Evolutionary conservation across 2,329 filamentous ascomycete genomes (phyloP).

Genomic region (Calycina herbarum): DNA sequence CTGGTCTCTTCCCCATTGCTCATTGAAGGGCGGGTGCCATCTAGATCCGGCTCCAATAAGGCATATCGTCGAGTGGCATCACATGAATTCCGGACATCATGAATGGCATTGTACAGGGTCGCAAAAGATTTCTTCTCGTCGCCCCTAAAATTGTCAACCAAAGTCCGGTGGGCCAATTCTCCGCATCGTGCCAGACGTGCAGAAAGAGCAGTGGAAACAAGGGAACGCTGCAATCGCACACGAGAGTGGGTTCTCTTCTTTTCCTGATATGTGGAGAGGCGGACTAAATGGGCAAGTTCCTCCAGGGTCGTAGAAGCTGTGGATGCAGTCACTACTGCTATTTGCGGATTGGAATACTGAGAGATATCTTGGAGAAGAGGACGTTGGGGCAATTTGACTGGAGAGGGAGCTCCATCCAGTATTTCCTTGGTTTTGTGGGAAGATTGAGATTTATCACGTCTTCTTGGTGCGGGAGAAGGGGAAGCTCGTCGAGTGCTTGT

Average conservation of each 20-base stretch:
- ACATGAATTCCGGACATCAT: slow-evolving; percentile 77
- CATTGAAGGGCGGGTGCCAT: slow-evolving; percentile 44
- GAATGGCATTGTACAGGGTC: slow-evolving; percentile 72
- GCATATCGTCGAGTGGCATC: slow-evolving; percentile 71
- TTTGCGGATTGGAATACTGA: slow-evolving; percentile 62
- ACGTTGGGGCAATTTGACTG: slow-evolving; percentile 32
- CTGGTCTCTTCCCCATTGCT: slow-evolving; percentile 42
- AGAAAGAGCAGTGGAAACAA: slow-evolving; percentile 74
- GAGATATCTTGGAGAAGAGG: slow-evolving; percentile 66
- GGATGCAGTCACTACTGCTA: slow-evolving; percentile 52
- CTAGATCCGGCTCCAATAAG: slow-evolving; percentile 70
- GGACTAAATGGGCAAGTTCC: slow-evolving; percentile 76
- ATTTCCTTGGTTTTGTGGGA: slow-evolving; percentile 19
- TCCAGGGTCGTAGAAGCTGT: slow-evolving; percentile 69
- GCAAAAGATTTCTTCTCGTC: slow-evolving; percentile 80
- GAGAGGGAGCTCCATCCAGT: slow-evolving; percentile 24
- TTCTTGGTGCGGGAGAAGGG: slow-evolving; percentile 31
- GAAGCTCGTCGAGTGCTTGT: slow-evolving; percentile 25
- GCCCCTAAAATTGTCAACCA: slow-evolving; percentile 75
- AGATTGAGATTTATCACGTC: slow-evolving; percentile 38
- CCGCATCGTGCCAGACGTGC: slow-evolving; percentile 73
- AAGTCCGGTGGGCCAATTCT: slow-evolving; percentile 70
- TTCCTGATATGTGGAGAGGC: slow-evolving; percentile 78
- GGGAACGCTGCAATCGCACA: slow-evolving; percentile 69
- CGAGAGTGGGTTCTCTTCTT: slow-evolving; percentile 74